Percentiles rank a stretch among this genome's conserved stretches.
Evolutionary conservation across 805 yeast species (phyloP).

Genomic region (Pichia heedii): DNA sequence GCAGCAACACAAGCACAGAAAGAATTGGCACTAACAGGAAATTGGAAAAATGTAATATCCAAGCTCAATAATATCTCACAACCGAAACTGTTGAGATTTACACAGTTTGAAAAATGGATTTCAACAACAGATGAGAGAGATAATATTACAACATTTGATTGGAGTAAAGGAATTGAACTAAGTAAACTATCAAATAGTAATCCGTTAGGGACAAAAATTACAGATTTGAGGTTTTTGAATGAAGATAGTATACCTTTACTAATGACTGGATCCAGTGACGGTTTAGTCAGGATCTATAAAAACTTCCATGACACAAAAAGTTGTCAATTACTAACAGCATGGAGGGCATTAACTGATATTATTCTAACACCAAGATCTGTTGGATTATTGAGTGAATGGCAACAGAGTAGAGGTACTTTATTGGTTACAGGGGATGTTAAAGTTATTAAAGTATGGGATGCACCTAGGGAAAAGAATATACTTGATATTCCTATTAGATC

Average conservation of each 20-base stretch:
- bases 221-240: conserved; percentile 77
- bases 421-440: conserved; percentile 93
- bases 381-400: conserved; percentile 91
- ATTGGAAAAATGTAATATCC: conserved; percentile 64
- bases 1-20: conserved; percentile 88
- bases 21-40: conserved; percentile 69
- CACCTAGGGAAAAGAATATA: conserved; percentile 81
- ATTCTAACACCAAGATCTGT: conserved; percentile 71
- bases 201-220: conserved; percentile 80
- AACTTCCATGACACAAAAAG: conserved; percentile 52
- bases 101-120: conserved; percentile 84
- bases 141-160: conserved; percentile 78
- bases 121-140: conserved; percentile 80
- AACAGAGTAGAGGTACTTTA: conserved; percentile 85
- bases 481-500: conserved; percentile 88
- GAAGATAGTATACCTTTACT: conserved; percentile 87
- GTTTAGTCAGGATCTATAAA: conserved; percentile 80
- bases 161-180: conserved; percentile 53
- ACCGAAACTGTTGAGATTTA: conserved; percentile 68
- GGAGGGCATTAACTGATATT: conserved; percentile 90
- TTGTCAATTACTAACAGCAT: conserved; percentile 66
- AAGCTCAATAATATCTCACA: conserved; percentile 66
- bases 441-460: conserved; percentile 91
- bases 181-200: conserved; percentile 74
- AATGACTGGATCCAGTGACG: conserved; percentile 87